Base-by-base conservation (phyloP, 192 early-diverging fungal species). In the Physocladia obscura region DNA sequence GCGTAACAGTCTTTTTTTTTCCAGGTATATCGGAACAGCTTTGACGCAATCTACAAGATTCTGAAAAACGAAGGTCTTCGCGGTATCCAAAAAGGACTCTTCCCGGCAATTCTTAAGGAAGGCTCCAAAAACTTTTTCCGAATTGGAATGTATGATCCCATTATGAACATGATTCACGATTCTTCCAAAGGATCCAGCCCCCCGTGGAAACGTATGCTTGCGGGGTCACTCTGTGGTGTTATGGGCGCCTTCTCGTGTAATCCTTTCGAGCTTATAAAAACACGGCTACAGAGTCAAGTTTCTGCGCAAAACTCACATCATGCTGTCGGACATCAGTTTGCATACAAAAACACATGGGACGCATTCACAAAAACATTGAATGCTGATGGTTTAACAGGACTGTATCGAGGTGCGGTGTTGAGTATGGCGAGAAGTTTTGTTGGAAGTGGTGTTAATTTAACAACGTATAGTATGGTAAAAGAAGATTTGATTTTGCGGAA, bases 201-300 rank as follows among this genome's bases (percentile, higher is more conserved):
- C 2, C 85, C 81, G 19, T 91, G 89, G 88, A 91, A 91, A 75
- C 78, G 88, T 15, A 86, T 91, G 79, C 65, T 90, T 65, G 87
- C 89, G 0, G 90, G 90, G 32, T 82, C 86, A 0, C 73, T 89
- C 11, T 90, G 88, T 56, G 90, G 90, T 36, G 87, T 88, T 27
- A 87, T 91, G 85, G 90, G 90, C 13, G 90, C 90, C 31, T 74
- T 90, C 52, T 76, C 82, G 8, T 89, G 88, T 36, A 91, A 91
- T 73, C 90, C 90, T 0, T 91, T 91, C 65, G 90, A 91, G 69
- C 76, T 91, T 3, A 79, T 91, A 60, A 91, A 91, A 71, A 91
- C 90, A 19, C 70, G 89, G 47, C 73, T 91, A 57, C 89, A 91
- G 65, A 85, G 82, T 0, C 37, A 31, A 37, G 65, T 68, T 13